These are phyloP conservation scores for Myrica gale DNA, from an alignment of 306 rosid genomes.

Conservation along the genomic window DNA sequence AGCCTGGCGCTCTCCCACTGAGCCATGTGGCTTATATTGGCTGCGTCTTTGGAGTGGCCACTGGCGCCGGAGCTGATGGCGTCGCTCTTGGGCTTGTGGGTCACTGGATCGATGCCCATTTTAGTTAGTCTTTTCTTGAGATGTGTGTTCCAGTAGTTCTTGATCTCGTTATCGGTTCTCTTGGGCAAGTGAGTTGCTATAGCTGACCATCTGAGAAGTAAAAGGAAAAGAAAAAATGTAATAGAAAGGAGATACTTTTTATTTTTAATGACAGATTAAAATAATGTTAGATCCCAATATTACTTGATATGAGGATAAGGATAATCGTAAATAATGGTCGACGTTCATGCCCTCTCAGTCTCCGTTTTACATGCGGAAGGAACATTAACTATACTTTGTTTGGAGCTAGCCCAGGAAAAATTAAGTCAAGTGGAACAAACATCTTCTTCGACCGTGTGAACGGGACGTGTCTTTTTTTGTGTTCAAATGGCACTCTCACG, in stretches of 20 bases:
- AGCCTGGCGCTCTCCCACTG: constrained; percentile 46
- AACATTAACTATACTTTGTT: too few relatives aligned
- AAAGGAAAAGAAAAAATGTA: not conserved
- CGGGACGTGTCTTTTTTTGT: not conserved
- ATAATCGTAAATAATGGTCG: too few relatives aligned
- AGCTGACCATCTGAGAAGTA: constrained; percentile 36
- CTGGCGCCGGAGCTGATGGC: constrained; percentile 13
- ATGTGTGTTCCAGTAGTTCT: constrained; percentile 45
- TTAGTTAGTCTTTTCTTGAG: constrained; percentile 36
- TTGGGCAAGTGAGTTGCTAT: constrained; percentile 39
- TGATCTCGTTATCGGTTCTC: constrained; percentile 46
- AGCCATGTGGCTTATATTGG: constrained; percentile 43
- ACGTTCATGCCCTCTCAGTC: too few relatives aligned
- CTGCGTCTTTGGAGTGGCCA: constrained; percentile 21
- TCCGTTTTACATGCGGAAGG: too few relatives aligned
- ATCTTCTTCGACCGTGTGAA: not conserved
- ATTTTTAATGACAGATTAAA: too few relatives aligned
- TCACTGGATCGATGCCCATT: constrained; percentile 42
- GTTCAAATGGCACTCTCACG: not conserved
- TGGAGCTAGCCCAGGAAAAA: too few relatives aligned
- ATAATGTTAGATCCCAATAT: too few relatives aligned
- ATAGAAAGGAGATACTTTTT: not conserved
- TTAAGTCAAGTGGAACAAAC: too few relatives aligned
- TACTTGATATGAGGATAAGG: too few relatives aligned
- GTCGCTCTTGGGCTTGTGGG: constrained; percentile 43